Evolutionary conservation across 768 basidiomycete genomes (phyloP), one percentile per base, ranked within the genome.

Genomic region (Sporobolomyces pararoseus): DNA sequence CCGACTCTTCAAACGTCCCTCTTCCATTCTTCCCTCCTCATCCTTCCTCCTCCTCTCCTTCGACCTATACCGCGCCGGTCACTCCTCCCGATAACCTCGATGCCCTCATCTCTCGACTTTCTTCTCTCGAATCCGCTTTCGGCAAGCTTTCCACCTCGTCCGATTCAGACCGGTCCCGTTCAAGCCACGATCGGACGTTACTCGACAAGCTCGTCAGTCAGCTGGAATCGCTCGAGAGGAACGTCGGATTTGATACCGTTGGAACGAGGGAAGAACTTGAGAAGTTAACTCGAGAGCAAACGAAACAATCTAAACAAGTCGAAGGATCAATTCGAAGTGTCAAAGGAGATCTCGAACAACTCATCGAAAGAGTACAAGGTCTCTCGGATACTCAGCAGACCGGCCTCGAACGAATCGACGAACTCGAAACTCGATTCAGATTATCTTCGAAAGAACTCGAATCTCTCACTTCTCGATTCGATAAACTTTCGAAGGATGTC

Each of bases 401-500:
- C 27, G 58, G 16, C 31, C 23, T 9, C 27, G 42, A 16, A 29
- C 58, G 59, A 49, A 7, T 61, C 46, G 59, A 47, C n/a, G 7
- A 17, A 4, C 58, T 59, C 58, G 58, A 59, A 46, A 46, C 58
- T 17, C 44, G 59, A 21, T 23, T 34, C 59, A 29, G 34, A 4
- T 16, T 46, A 4, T 3, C 46, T 14, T 32, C 59, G 46, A 32
- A 47, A 47, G 46, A 47, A 1, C 42, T 73, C 61, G 75, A 71
- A 2, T 63, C 76, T n/a, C 76, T 80, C 66, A 77, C 78, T 32
- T 76, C 78, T 57, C 75, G 80, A 9, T 68, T 79, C 23, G 60
- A 71, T 12, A 12, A 54, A 34, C 42, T 68, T 16, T 46, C 49
- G n/a, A n/a, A 51, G 29, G 78, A 76, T 23, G 72, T 80, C 17